These are phyloP conservation scores for Apiospora malaysiana DNA, from an alignment of 2,329 filamentous ascomycete genomes.

Conservation along the genomic window DNA sequence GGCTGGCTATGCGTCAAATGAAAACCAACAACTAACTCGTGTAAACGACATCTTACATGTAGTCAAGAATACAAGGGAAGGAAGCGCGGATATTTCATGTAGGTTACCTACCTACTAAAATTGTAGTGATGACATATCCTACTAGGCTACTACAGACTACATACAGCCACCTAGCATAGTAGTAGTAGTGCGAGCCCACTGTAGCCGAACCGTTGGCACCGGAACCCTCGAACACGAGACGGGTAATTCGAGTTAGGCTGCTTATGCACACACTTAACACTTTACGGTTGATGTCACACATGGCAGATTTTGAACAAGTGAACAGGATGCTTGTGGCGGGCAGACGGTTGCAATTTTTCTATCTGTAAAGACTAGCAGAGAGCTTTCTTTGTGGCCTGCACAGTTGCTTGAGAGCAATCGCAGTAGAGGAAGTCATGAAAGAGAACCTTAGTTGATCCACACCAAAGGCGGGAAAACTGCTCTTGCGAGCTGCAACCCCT, in stretches of 20 bases:
- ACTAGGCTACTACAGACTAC: too few relatives aligned
- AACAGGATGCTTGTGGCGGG: constrained; percentile 29
- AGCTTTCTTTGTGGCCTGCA: constrained; percentile 39
- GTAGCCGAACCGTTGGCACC: not conserved
- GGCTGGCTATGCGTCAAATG: not conserved
- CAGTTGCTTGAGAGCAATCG: constrained; percentile 34
- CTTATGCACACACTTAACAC: not conserved
- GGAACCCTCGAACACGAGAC: not conserved
- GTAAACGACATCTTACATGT: not conserved
- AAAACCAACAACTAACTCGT: not conserved
- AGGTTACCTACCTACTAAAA: not conserved
- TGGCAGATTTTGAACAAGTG: not conserved
- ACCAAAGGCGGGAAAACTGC: constrained; percentile 40
- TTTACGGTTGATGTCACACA: not conserved
- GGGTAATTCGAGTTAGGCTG: not conserved
- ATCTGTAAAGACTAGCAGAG: constrained; percentile 37
- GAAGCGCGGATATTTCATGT: not conserved
- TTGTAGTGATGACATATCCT: not conserved
- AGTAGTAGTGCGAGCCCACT: not conserved
- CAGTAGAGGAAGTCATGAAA: constrained; percentile 27
- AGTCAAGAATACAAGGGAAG: not conserved
- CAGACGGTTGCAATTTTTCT: constrained; percentile 33
- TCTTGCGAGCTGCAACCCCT: constrained; percentile 22
- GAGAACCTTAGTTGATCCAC: constrained; percentile 44
- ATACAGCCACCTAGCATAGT: too few relatives aligned